phyloP scores from a whole-genome alignment of 805 yeast species.

The Kuraishia hungarica region DNA sequence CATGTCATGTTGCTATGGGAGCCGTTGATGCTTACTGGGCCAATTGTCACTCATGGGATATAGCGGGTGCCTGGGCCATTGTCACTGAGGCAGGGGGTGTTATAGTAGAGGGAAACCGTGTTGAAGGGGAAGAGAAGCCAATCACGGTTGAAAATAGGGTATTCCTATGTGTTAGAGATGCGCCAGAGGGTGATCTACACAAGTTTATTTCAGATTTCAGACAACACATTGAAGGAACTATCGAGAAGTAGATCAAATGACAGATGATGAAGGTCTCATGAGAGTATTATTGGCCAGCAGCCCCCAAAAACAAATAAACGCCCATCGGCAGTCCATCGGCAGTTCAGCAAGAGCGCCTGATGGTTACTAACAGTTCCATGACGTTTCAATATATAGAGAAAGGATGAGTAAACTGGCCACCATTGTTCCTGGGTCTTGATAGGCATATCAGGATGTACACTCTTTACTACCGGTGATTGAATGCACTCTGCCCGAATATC shows the following conservation, averaged over 20 bases:
- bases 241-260: background rate
- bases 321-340: too few relatives aligned
- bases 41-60: constrained; percentile 62
- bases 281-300: too few relatives aligned
- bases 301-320: too few relatives aligned
- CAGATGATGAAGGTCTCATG: too few relatives aligned
- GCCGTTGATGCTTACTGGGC: constrained; percentile 52
- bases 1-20: constrained; percentile 51
- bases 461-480: too few relatives aligned
- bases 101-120: constrained; percentile 42
- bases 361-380: too few relatives aligned
- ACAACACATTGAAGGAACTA: constrained; percentile 5
- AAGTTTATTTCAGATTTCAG: constrained; percentile 9
- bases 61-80: constrained; percentile 61
- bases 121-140: constrained; percentile 29
- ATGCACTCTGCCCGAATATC: too few relatives aligned
- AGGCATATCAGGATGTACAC: too few relatives aligned
- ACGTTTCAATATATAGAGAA: too few relatives aligned
- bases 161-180: constrained; percentile 11
- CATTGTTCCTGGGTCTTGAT: too few relatives aligned
- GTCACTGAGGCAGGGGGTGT: constrained; percentile 51
- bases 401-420: too few relatives aligned
- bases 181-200: constrained; percentile 7
- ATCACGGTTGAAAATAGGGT: constrained; percentile 25
- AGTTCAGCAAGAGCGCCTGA: too few relatives aligned